A percentile compares a stretch with the other conserved stretches of the same genome.
Evolutionary conservation across 768 basidiomycete genomes (phyloP).

Genomic region (Arthromyces matolae): DNA sequence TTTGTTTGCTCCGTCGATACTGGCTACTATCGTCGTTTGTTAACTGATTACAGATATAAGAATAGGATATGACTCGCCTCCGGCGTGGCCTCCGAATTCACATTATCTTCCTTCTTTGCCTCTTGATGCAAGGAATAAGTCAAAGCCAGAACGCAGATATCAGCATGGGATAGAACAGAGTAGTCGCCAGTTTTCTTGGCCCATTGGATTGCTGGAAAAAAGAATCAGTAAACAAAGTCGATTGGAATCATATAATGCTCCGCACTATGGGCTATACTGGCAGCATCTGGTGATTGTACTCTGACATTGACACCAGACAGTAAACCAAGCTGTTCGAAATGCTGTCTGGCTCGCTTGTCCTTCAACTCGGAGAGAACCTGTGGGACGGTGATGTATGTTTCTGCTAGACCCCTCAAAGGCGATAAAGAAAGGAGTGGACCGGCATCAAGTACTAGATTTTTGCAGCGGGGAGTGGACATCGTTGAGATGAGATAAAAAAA

Average conservation of each 20-base stretch:
- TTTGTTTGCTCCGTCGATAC: conserved; percentile 1
- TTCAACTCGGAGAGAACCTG: conserved; percentile 88
- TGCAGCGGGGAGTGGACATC: conserved; percentile 46
- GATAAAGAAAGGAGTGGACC: conserved; percentile 88
- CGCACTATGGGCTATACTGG: conserved; percentile 63
- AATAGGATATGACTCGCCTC: conserved; percentile 21
- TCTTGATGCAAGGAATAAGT: conserved; percentile 73
- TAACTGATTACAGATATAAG: conserved; percentile 9
- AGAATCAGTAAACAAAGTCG: no score
- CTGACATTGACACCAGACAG: conserved; percentile 72
- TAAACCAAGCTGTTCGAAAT: conserved; percentile 76
- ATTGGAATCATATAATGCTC: no score
- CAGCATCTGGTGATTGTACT: conserved; percentile 65
- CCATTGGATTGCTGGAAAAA: conserved; percentile 80
- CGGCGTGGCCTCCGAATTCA: conserved; percentile 20
- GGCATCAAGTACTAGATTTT: conserved; percentile 86
- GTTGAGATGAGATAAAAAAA: conserved; percentile 10
- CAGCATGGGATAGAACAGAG: conserved; percentile 83
- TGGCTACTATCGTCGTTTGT: conserved; percentile 31
- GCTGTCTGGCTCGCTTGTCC: conserved; percentile 82
- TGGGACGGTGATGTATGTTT: conserved; percentile 82
- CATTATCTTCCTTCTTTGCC: conserved; percentile 33
- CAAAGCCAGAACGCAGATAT: conserved; percentile 87
- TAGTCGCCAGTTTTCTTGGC: conserved; percentile 98
- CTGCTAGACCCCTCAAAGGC: conserved; percentile 85